These are phyloP conservation scores for Trypanosoma platydactyli DNA, from an alignment of 208 protist species.

Conservation along the genomic window DNA sequence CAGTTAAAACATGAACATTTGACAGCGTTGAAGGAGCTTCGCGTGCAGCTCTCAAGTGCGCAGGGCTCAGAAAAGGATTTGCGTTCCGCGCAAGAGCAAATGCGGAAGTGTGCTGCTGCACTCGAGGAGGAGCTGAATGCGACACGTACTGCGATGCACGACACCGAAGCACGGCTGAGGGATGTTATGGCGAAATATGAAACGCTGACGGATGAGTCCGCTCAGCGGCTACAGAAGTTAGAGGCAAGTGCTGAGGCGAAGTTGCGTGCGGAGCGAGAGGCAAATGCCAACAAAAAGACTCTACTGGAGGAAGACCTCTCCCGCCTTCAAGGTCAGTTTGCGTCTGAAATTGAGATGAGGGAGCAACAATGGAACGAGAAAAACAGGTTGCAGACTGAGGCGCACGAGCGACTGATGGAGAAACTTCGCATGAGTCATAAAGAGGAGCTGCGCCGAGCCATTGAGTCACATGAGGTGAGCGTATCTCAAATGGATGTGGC, in stretches of 20 bases:
- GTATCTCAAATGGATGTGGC: neutral
- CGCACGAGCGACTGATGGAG: neutral
- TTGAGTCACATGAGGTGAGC: neutral
- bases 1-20: conserved; percentile 11
- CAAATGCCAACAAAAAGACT: neutral
- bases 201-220: neutral
- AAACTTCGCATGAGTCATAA: conserved; percentile 5
- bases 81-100: neutral
- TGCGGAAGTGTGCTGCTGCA: conserved; percentile 5
- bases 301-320: conserved; percentile 23
- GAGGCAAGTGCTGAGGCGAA: neutral
- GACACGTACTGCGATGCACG: neutral
- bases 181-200: conserved; percentile 12
- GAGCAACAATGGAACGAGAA: neutral
- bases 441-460: neutral
- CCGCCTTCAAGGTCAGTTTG: neutral
- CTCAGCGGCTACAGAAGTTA: conserved; percentile 9
- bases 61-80: neutral
- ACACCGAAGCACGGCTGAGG: neutral
- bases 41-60: conserved; percentile 3
- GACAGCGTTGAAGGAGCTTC: neutral
- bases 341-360: neutral
- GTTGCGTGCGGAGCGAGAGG: conserved; percentile 12
- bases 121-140: conserved; percentile 13
- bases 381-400: neutral